phyloP scores from a whole-genome alignment of 2,329 filamentous ascomycete species.

The Byssochlamys sp. region DNA sequence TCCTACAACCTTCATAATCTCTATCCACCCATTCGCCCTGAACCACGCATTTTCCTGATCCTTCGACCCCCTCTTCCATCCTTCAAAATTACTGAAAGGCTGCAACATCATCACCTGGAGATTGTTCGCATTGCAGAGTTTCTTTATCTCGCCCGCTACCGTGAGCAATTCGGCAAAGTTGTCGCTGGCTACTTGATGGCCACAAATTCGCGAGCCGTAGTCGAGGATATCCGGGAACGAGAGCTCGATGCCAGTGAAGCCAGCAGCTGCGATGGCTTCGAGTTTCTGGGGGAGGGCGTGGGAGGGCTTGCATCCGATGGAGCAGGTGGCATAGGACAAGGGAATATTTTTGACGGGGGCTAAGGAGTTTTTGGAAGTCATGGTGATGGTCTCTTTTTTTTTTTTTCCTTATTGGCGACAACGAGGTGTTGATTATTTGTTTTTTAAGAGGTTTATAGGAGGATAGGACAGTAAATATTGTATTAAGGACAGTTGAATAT shows the following conservation, averaged over 20 bases:
- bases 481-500: no score
- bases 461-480: no score
- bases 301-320: slow-evolving; percentile 26
- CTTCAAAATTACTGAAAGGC: slow-evolving; percentile 68
- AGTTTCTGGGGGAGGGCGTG: slow-evolving; percentile 31
- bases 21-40: slow-evolving; percentile 57
- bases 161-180: slow-evolving; percentile 52
- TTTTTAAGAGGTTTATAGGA: no score
- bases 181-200: slow-evolving; percentile 43
- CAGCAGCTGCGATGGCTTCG: slow-evolving; percentile 29
- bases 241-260: slow-evolving; percentile 59
- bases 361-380: slow-evolving; percentile 5
- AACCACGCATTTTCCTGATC: slow-evolving; percentile 55
- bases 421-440: no score
- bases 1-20: slow-evolving; percentile 60
- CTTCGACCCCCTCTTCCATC: slow-evolving; percentile 52
- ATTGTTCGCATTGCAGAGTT: slow-evolving; percentile 44
- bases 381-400: neutral
- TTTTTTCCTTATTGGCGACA: no score
- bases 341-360: slow-evolving; percentile 20
- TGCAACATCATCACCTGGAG: slow-evolving; percentile 63
- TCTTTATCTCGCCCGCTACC: slow-evolving; percentile 47
- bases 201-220: slow-evolving; percentile 48
- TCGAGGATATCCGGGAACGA: slow-evolving; percentile 62
- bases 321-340: slow-evolving; percentile 35